phyloP scores from a whole-genome alignment of 164 flowering plant genomes.

The Annona squamosa region DNA sequence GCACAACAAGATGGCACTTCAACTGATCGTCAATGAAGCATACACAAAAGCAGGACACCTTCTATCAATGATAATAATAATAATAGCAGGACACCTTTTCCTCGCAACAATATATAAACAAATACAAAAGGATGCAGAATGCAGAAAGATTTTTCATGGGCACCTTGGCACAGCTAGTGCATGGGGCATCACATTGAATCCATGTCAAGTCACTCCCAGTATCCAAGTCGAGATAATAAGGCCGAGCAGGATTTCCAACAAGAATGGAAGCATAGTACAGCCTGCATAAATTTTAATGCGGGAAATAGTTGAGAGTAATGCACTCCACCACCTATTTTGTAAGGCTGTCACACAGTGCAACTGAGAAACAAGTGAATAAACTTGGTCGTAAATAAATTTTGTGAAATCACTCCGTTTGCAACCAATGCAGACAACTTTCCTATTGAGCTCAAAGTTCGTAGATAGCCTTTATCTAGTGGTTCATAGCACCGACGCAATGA shows the following conservation, averaged over 20 bases:
- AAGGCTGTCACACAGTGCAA: neutral
- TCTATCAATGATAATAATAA: neutral
- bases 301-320: slow-evolving; percentile 5
- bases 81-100: neutral
- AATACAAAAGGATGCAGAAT: neutral
- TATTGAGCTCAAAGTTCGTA: neutral
- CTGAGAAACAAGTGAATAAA: neutral
- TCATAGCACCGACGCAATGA: too few species aligned
- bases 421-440: neutral
- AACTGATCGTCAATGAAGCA: neutral
- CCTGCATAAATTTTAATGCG: slow-evolving; percentile 27
- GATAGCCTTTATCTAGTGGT: too few species aligned
- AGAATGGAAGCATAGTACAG: slow-evolving; percentile 47
- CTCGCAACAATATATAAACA: neutral
- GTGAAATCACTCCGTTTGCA: neutral
- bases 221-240: slow-evolving; percentile 71
- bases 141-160: neutral
- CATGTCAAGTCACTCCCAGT: slow-evolving; percentile 90
- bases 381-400: neutral
- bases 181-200: slow-evolving; percentile 93
- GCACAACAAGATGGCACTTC: neutral
- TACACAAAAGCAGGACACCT: neutral
- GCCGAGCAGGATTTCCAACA: slow-evolving; percentile 64
- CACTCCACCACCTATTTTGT: neutral
- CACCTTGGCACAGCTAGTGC: slow-evolving; percentile 48